phyloP scores from a whole-genome alignment of 345 rosid genomes.

The Euphorbia pulcherrima region DNA sequence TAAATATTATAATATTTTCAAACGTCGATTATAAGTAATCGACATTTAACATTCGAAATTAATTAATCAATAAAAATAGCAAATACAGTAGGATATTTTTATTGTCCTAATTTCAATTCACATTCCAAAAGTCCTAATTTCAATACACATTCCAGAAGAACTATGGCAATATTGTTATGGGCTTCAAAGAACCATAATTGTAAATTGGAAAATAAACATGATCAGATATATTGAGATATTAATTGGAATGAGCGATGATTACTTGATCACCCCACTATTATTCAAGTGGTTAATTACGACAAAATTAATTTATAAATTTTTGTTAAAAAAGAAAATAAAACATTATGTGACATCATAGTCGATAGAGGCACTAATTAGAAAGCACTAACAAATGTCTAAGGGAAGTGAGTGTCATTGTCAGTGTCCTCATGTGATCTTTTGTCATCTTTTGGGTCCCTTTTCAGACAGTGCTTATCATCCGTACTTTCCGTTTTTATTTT shows the following conservation, averaged over 20 bases:
- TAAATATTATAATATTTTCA: too few relatives aligned
- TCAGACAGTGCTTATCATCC: constrained; percentile 10
- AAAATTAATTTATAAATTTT: not conserved
- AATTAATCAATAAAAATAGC: too few relatives aligned
- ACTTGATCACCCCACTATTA: not conserved
- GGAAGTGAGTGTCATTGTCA: too few relatives aligned
- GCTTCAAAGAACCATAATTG: constrained; percentile 1
- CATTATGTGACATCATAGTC: constrained; percentile 11
- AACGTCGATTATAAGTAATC: too few relatives aligned
- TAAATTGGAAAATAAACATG: not conserved
- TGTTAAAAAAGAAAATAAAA: not conserved
- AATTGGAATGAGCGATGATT: not conserved
- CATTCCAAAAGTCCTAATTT: not conserved
- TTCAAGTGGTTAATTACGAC: constrained; percentile 6
- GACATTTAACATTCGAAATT: too few relatives aligned
- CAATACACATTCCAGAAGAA: not conserved
- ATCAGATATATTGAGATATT: not conserved
- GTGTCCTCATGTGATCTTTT: constrained; percentile 16
- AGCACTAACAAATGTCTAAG: constrained; percentile 22
- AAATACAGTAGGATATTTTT: too few relatives aligned
- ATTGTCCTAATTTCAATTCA: not conserved
- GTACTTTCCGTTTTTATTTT: constrained; percentile 1
- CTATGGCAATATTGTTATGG: not conserved
- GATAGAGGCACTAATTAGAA: constrained; percentile 27
- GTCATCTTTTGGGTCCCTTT: constrained; percentile 1